Evolutionary conservation across 2,329 filamentous ascomycete species (phyloP).

Genomic region (Penicillium glabrum): DNA sequence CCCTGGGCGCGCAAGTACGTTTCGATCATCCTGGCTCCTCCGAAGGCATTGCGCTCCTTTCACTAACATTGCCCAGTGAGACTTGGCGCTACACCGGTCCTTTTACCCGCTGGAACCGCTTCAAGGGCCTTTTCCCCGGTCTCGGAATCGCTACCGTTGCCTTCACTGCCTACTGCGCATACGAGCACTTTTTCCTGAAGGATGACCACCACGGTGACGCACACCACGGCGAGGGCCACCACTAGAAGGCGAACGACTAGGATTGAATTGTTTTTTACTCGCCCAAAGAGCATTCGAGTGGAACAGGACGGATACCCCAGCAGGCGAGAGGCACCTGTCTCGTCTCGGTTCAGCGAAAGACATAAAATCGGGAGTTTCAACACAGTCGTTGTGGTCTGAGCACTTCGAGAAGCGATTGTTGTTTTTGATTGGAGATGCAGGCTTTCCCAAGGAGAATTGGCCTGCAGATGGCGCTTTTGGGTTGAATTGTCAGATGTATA

Average conservation of each 20-base stretch:
- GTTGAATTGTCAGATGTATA: constrained; percentile 38
- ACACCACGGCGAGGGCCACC: constrained; percentile 56
- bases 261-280: constrained; percentile 6
- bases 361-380: constrained; percentile 9
- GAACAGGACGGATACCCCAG: constrained; percentile 26
- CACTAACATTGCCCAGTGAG: constrained; percentile 62
- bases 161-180: constrained; percentile 84
- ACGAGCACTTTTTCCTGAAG: constrained; percentile 83
- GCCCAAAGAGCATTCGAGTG: constrained; percentile 16
- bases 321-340: constrained; percentile 13
- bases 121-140: constrained; percentile 82
- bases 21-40: background rate
- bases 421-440: constrained; percentile 8
- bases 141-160: constrained; percentile 90
- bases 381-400: constrained; percentile 4
- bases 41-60: constrained; percentile 4
- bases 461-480: constrained; percentile 30
- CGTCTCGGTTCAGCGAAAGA: constrained; percentile 9
- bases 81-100: constrained; percentile 89
- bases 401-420: constrained; percentile 12
- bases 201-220: constrained; percentile 56
- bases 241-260: constrained; percentile 43
- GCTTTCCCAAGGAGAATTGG: constrained; percentile 5
- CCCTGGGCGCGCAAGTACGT: constrained; percentile 64
- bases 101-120: constrained; percentile 86